Evolutionary conservation across 2,329 filamentous ascomycete genomes (phyloP).

Genomic region (Nothopassalora personata): DNA sequence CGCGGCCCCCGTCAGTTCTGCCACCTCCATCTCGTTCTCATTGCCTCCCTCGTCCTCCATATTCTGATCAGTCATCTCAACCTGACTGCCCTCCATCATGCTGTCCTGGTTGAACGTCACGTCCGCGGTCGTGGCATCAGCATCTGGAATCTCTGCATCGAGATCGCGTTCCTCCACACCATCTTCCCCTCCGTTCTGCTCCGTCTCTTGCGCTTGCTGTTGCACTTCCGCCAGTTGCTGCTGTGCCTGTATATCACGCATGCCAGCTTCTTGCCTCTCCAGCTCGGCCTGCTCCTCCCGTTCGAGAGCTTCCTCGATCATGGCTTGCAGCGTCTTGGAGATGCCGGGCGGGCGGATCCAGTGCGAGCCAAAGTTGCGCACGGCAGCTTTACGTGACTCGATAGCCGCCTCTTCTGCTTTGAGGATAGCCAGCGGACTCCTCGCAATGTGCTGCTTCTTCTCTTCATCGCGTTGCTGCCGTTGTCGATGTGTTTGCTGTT

Average conservation of each 20-base stretch:
- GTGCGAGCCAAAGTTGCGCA: slow-evolving; percentile 77
- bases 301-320: slow-evolving; percentile 84
- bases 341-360: slow-evolving; percentile 91
- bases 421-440: slow-evolving; percentile 63
- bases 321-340: slow-evolving; percentile 80
- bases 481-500: slow-evolving; percentile 24
- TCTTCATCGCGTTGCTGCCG: slow-evolving; percentile 32
- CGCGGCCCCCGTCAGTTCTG: slow-evolving; percentile 43
- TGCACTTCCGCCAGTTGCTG: slow-evolving; percentile 55
- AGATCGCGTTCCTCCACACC: slow-evolving; percentile 49
- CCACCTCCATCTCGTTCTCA: slow-evolving; percentile 44
- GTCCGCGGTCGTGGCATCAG: slow-evolving; percentile 47
- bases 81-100: slow-evolving; percentile 43
- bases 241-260: slow-evolving; percentile 63
- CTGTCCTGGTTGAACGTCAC: slow-evolving; percentile 46
- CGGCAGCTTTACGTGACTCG: slow-evolving; percentile 69
- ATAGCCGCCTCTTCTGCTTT: slow-evolving; percentile 71
- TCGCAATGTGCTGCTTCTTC: slow-evolving; percentile 33
- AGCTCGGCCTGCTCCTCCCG: slow-evolving; percentile 77
- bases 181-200: slow-evolving; percentile 41
- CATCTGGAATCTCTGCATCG: slow-evolving; percentile 61
- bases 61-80: slow-evolving; percentile 37
- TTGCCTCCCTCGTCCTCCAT: slow-evolving; percentile 38
- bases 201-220: slow-evolving; percentile 35
- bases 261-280: slow-evolving; percentile 62